Percentiles rank a stretch among this genome's conserved stretches.
Conservation (phyloP, 2,329 filamentous ascomycete genomes). For the Pseudogymnoascus sp. region DNA sequence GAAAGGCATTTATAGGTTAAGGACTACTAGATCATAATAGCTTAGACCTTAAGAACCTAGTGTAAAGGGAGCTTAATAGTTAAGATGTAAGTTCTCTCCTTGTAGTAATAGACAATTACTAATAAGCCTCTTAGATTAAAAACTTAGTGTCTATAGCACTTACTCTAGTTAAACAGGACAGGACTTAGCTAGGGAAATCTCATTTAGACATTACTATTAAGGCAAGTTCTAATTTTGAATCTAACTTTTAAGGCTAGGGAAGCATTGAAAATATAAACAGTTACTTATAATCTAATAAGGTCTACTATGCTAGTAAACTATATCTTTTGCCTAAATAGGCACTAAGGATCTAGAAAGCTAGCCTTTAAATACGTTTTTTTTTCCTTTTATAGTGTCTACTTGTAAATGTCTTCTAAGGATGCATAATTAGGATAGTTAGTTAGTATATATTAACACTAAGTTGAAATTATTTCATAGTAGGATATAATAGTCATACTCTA, state of each 20-base stretch:
- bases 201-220: conserved; percentile 17
- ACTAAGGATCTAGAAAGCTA: not conserved
- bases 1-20: conserved; percentile 13
- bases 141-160: not conserved
- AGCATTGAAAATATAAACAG: conserved; percentile 14
- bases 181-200: not conserved
- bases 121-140: not conserved
- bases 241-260: conserved; percentile 11
- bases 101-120: not conserved
- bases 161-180: conserved; percentile 1
- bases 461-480: not conserved
- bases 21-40: conserved; percentile 16
- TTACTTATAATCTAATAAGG: conserved; percentile 14
- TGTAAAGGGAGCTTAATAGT: conserved; percentile 16
- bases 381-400: too few relatives aligned
- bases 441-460: not conserved
- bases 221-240: conserved; percentile 15
- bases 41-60: conserved; percentile 15
- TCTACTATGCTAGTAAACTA: not conserved
- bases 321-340: not conserved
- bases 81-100: conserved; percentile 11
- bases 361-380: not conserved
- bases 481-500: not conserved
- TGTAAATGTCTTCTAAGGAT: too few relatives aligned
- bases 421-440: not conserved